Conservation (phyloP, 495 filamentous ascomycete species). For the Penicillium coprophilum region DNA sequence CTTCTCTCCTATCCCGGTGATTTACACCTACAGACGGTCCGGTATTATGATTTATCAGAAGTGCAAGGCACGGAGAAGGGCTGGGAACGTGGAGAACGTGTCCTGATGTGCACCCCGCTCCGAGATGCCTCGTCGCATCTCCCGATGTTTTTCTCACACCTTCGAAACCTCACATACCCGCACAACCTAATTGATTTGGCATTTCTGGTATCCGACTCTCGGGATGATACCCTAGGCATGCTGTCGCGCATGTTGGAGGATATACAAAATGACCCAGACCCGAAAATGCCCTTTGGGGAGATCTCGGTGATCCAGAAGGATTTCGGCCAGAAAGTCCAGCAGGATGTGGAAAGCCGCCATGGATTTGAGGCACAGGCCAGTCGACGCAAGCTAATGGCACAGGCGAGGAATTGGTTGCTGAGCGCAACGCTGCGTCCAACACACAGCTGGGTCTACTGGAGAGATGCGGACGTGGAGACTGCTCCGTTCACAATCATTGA, state of each 20-base stretch:
- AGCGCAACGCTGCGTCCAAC: constrained; percentile 91
- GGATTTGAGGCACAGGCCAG: constrained; percentile 96
- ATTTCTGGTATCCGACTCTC: constrained; percentile 96
- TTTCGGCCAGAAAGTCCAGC: constrained; percentile 96
- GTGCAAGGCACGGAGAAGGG: constrained; percentile 85
- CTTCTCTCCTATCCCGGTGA: constrained; percentile 67
- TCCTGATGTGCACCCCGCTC: constrained; percentile 91
- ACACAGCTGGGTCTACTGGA: constrained; percentile 99
- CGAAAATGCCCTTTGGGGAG: constrained; percentile 84
- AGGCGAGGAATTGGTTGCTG: constrained; percentile 95
- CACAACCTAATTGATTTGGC: constrained; percentile 95
- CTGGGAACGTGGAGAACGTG: constrained; percentile 93
- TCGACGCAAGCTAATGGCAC: constrained; percentile 94
- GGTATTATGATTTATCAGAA: constrained; percentile 92
- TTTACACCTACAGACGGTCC: constrained; percentile 84
- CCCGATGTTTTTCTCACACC: constrained; percentile 96
- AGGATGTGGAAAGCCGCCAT: constrained; percentile 96
- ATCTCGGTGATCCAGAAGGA: constrained; percentile 98
- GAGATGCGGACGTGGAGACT: constrained; percentile 97
- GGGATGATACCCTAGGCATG: constrained; percentile 80
- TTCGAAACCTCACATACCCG: constrained; percentile 95
- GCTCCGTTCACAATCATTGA: constrained; percentile 95
- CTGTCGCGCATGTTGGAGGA: constrained; percentile 71
- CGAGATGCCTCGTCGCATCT: constrained; percentile 92
- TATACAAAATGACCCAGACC: constrained; percentile 76